phyloP scores from a whole-genome alignment of 495 filamentous ascomycete genomes.

The Polyplosphaeria fusca region DNA sequence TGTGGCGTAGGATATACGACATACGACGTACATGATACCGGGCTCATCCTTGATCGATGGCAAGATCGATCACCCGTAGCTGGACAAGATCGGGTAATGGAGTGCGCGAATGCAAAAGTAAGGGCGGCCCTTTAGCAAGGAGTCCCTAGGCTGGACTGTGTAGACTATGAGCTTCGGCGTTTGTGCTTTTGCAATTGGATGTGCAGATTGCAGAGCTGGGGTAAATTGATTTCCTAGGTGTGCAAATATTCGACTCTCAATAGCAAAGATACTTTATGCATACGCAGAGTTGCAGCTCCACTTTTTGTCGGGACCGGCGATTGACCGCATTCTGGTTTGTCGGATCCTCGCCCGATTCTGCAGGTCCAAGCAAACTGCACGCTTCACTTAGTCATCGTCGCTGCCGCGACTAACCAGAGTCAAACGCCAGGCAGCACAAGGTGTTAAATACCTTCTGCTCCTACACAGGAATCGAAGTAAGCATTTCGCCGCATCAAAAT shows the following conservation, averaged over 20 bases:
- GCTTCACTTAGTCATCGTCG: neutral
- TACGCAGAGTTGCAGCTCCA: neutral
- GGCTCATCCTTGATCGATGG: conserved; percentile 8
- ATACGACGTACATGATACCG: conserved; percentile 24
- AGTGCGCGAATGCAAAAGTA: neutral
- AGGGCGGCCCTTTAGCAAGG: conserved; percentile 12
- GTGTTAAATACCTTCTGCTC: too few relatives aligned
- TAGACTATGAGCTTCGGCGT: conserved; percentile 29
- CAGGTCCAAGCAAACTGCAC: conserved; percentile 4
- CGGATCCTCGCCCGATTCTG: conserved; percentile 1
- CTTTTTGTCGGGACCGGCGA: conserved; percentile 1
- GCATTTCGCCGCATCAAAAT: too few relatives aligned
- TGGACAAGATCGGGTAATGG: neutral
- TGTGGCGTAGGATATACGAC: conserved; percentile 15
- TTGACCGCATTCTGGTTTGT: neutral
- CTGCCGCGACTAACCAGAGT: conserved; percentile 3
- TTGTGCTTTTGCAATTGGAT: conserved; percentile 20
- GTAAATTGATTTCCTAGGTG: conserved; percentile 1
- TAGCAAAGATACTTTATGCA: neutral
- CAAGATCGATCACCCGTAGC: neutral
- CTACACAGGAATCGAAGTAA: too few relatives aligned
- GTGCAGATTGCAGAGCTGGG: conserved; percentile 16
- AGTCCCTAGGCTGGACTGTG: conserved; percentile 19
- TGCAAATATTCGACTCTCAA: conserved; percentile 2
- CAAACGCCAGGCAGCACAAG: too few relatives aligned